Base-by-base conservation (phyloP, 371 early-diverging fungal species). In the Mucor mucedo region DNA sequence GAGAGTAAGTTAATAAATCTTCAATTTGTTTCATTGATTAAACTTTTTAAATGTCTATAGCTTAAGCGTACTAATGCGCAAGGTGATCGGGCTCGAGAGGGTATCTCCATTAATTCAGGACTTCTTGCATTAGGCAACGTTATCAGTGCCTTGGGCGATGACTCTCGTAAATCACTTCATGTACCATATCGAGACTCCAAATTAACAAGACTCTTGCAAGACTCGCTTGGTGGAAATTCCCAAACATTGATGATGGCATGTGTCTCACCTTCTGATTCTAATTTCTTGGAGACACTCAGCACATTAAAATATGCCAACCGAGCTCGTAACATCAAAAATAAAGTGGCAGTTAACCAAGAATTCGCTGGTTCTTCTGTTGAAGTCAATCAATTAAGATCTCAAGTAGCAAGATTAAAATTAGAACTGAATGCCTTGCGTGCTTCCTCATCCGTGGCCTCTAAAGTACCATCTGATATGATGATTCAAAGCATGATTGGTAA, bases 71-170 rank as follows among this genome's bases (percentile, higher is more conserved):
- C 79, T 8, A 73, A 79, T 52, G 79, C 79, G 84, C 85, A 52
- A 63, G 99, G 98, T 16, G 95, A 93, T 55, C 90, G 94, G 45
- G 93, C 93, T n/a, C 93, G 92, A 70, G 99, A 99, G 75, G 95
- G 97, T 42, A 99, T 98, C 48, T 87, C 92, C 2, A 99, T 99
- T 75, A 99, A 99, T 72, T 87, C 92, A 32, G 99, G 99, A 11
- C 86, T 99, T 14, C 80, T 98, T 47, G 96, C 97, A 2, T 86
- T 99, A 11, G 99, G 99, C 54, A 99, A 99, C 73, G 99, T 99
- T 11, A 99, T 99, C 42, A 92, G 91, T 40, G 99, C 99, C 1
- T 85, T 99, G 11, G 93, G 92, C 41, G 97, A 97, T 64, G 88
- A 93, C 66, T 71, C 87, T 3, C 76, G 90, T 60, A 84, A 72